Evolutionary conservation across 2,329 filamentous ascomycete genomes (phyloP), one percentile per base, ranked within the genome.

Genomic region (Pseudogymnoascus sp.): DNA sequence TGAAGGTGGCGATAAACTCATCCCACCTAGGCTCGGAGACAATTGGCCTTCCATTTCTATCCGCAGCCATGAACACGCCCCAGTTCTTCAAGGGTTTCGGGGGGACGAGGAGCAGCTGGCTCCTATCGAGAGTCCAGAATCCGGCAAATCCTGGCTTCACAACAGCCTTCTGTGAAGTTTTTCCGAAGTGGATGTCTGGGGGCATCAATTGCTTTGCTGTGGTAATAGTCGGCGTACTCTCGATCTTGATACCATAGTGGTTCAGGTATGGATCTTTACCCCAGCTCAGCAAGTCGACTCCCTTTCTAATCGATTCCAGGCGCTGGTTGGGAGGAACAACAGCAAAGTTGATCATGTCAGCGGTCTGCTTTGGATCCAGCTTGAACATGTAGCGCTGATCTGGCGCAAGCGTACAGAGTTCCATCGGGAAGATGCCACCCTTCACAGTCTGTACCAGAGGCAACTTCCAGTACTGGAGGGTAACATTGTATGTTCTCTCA

Each of bases 311-410:
- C 17, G 89, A 84, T 0, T 72, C 68, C 66, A 84, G 83, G n/a
- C 94, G 89, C 31, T 85, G 73, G 0, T 73, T 72, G 0, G 94
- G 94, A 1, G 87, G 82, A 5, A 89, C 91, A 4, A 96, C 93
- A 0, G 93, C 92, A 69, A 93, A 91, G 74, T 89, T 93, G 78
- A 99, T 97, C 94, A 99, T 99, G 4, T 82, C 76, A 0, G 87
- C 78, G 0, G 93, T 97, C 65, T 76, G 80, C 0, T 70, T 66
- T 0, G 81, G 78, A 61, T 81, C 81, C 1, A 89, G 72, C 73
- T 89, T 89, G 75, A 78, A 87, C 0, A 78, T 77, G 66, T 87
- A 90, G 0, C 83, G 78, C 71, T 89, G 86, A 70, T 84, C 80
- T 0, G 77, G 73, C 36, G 78, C 69, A 5, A 86, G 66, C 7